These are phyloP conservation scores for Ophiostoma sp. DNA, from an alignment of 2,329 filamentous ascomycete genomes.

Conservation along the genomic window DNA sequence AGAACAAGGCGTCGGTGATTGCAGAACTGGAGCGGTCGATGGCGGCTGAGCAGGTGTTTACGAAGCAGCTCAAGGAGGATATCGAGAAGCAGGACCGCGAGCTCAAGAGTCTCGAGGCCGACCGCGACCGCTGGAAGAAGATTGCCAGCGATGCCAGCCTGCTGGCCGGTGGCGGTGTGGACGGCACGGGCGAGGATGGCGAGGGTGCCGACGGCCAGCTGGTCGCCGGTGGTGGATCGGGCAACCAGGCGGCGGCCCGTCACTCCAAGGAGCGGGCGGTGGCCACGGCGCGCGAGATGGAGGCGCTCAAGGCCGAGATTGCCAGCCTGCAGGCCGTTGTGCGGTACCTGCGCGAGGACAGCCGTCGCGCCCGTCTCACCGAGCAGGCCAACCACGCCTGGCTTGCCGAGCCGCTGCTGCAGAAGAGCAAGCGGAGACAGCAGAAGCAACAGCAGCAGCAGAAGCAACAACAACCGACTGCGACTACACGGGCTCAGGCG, in stretches of 20 bases:
- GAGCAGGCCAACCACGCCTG: conserved; percentile 61
- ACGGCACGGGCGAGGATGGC: not conserved
- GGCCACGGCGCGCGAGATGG: conserved; percentile 70
- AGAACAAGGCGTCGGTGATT: conserved; percentile 71
- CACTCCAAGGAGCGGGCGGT: conserved; percentile 60
- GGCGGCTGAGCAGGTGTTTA: conserved; percentile 52
- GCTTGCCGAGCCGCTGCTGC: conserved; percentile 61
- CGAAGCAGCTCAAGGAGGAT: conserved; percentile 59
- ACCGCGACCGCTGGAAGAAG: conserved; percentile 71
- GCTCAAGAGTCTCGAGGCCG: conserved; percentile 62
- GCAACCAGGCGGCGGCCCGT: conserved; percentile 14
- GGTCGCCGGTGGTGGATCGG: not conserved
- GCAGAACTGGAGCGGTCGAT: conserved; percentile 63
- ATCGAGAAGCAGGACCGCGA: conserved; percentile 68
- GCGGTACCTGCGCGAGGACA: conserved; percentile 68
- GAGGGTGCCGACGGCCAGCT: not conserved
- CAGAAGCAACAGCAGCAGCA: conserved; percentile 31
- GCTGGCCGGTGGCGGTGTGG: conserved; percentile 40
- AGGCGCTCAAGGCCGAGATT: conserved; percentile 69
- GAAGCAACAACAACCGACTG: conserved; percentile 13
- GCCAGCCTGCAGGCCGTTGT: conserved; percentile 64
- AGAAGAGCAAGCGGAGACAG: conserved; percentile 33
- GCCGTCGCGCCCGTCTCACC: conserved; percentile 58
- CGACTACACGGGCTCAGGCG: conserved; percentile 46
- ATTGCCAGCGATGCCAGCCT: conserved; percentile 62